Conservation (phyloP, 345 rosid genomes). For the Syzygium aromaticum region DNA sequence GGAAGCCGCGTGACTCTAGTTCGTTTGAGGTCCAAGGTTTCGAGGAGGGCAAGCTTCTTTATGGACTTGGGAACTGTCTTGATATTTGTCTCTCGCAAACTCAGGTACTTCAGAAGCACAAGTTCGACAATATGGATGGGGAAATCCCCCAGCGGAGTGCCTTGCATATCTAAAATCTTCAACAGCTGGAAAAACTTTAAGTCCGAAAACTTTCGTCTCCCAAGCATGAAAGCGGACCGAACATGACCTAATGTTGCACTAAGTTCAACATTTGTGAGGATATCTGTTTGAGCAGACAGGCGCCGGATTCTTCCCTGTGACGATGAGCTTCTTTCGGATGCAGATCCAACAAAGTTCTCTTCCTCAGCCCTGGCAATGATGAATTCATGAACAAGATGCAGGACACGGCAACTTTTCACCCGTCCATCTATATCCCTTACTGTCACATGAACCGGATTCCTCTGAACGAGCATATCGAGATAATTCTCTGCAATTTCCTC, state of each 20-base stretch:
- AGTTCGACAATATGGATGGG: neutral
- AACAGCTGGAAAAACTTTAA: neutral
- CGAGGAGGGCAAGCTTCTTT: neutral
- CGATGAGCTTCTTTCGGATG: neutral
- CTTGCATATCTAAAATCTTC: neutral
- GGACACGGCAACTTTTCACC: slow-evolving; percentile 2
- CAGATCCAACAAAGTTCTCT: neutral
- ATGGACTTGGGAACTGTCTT: slow-evolving; percentile 1
- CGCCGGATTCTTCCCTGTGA: neutral
- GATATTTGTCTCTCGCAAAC: slow-evolving; percentile 2
- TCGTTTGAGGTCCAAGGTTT: slow-evolving; percentile 6
- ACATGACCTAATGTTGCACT: neutral
- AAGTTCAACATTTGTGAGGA: neutral
- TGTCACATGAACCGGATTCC: slow-evolving; percentile 2
- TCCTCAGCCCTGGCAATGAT: neutral
- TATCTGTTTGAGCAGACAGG: neutral
- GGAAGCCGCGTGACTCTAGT: neutral
- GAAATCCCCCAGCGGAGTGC: neutral
- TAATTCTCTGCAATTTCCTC: slow-evolving; percentile 8
- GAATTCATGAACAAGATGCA: neutral
- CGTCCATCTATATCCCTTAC: neutral
- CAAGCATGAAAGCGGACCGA: neutral
- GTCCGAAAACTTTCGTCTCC: neutral
- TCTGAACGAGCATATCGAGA: slow-evolving; percentile 3
- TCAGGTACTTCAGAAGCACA: slow-evolving; percentile 3